phyloP scores from a whole-genome alignment of 2,329 filamentous ascomycete genomes.

The Epichloe hybrida region DNA sequence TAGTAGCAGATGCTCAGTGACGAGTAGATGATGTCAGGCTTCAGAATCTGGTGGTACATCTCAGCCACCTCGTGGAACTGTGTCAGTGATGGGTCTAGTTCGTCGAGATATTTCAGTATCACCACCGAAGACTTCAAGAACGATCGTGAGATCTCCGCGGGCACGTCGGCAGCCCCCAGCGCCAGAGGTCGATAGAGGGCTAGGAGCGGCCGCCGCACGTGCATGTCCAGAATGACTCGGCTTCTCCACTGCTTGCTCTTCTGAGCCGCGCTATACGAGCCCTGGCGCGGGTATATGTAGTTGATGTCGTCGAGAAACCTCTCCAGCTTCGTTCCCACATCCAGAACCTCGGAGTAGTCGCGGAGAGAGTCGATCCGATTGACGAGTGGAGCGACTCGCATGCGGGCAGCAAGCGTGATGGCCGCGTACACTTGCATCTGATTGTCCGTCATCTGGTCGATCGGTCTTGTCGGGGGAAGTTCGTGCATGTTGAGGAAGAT shows the following conservation, averaged over 20 bases:
- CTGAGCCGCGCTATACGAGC: slow-evolving; percentile 27
- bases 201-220: slow-evolving; percentile 37
- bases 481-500: slow-evolving; percentile 33
- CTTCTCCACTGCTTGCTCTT: slow-evolving; percentile 38
- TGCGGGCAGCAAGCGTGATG: slow-evolving; percentile 33
- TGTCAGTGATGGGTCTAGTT: slow-evolving; percentile 33
- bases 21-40: slow-evolving; percentile 40
- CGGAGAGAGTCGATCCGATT: slow-evolving; percentile 37
- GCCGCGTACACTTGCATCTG: slow-evolving; percentile 42
- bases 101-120: slow-evolving; percentile 41
- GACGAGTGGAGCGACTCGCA: slow-evolving; percentile 36
- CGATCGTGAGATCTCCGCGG: slow-evolving; percentile 35
- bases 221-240: slow-evolving; percentile 38
- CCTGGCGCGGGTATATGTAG: slow-evolving; percentile 34
- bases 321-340: slow-evolving; percentile 39
- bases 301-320: slow-evolving; percentile 41
- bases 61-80: slow-evolving; percentile 35
- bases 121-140: slow-evolving; percentile 42
- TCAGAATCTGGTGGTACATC: slow-evolving; percentile 39
- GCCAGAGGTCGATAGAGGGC: slow-evolving; percentile 42
- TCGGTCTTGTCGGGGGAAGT: slow-evolving; percentile 34
- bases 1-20: slow-evolving; percentile 43
- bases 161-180: slow-evolving; percentile 35
- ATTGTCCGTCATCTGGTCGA: slow-evolving; percentile 38
- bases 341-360: slow-evolving; percentile 40